Base-by-base conservation (phyloP, 768 basidiomycete genomes). In the Hirschioporus abietinus region DNA sequence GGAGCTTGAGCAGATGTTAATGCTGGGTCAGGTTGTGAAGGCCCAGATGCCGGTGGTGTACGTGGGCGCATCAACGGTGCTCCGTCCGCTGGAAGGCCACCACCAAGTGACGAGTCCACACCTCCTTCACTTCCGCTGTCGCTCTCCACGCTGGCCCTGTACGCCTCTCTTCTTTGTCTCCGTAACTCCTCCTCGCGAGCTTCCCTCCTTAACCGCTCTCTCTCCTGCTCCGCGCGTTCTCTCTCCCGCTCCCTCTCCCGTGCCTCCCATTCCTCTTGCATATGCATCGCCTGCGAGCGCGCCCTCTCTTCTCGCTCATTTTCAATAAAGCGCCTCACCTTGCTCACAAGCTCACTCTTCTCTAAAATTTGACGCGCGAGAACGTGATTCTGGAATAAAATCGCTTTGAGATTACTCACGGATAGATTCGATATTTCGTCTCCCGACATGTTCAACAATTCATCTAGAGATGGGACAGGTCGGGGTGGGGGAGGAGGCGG, bases 311-410 rank as follows among this genome's bases (percentile, higher is more conserved):
- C 71, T 68, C 79, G 78, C 74, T 92, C 91, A 67, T 87, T 87
- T 64, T 88, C 88, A 20, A 93, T 77, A 15, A 94, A 76, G 18
- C 76, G 78, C 65, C 78, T 70, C 26, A 93, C 92, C 72, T 90
- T 91, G 58, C 76, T 81, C 17, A 95, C 91, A n/a, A 95, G 76
- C 63, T 95, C 93, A 25, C 82, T 78, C 79, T 97, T 97, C 79
- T 97, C 95, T n/a, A 96, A 78, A 1, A 95, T 78, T 65, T 83
- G 74, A 72, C 88, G 81, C 58, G 81, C 78, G 70, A 86, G 84
- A 30, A 92, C 91, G 66, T 91, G 93, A 70, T 95, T 93, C 65
- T 87, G 86, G 72, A 87, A 93, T 24, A 97, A 76, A 23, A 96
- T 83, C 1, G 82, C 81, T 74, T 97, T 97, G 61, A 97, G 80